Base-by-base conservation (phyloP, 176 grass and related monocot genomes). In the Carex pumila region DNA sequence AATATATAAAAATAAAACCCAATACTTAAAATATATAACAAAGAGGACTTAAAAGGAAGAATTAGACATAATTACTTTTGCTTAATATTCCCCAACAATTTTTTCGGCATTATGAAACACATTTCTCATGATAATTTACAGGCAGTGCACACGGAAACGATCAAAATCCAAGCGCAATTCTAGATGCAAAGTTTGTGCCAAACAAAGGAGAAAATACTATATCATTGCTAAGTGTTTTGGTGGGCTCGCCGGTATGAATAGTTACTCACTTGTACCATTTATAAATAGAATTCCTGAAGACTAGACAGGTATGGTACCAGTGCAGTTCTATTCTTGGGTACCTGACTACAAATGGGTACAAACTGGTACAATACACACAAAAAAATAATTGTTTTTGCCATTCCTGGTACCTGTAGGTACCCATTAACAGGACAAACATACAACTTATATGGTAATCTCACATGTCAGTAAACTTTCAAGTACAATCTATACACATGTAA, bases 181-280 rank as follows among this genome's bases (percentile, higher is more conserved):
- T 98, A 36, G 83, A 90, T 6, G 25, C 58, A 0, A 65, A 68
- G 13, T 91, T 98, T 81, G 79, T 73, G 47, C 76, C 92, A 6
- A 86, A 61, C 14, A 41, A 90, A 87, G 92, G 91, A 49, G 65
- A 87, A 37, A 98, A 98, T 50, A 88, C 47, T 81, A 95, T 98
- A 80, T 87, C 92, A 67, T 90, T 98, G 83, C 77, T 98, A 49
- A 98, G 89, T 80, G 92, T 85, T 71, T 95, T 98, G 95, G 92
- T 98, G 25, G 95, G 95, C 85, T 90, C 93, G n/a, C 92, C 91
- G 85, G 95, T 98, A 90, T 84, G 79, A 79, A 90, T 85, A 47
- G 65, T 61, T 83, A 8, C n/a, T 88, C 17, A 5, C 57, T 71
- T n/a, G 61, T n/a, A 83, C 85, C 60, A 52, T 76, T 76, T 55